phyloP scores from a whole-genome alignment of 2,329 filamentous ascomycete species.

The Colletotrichum gigasporum region DNA sequence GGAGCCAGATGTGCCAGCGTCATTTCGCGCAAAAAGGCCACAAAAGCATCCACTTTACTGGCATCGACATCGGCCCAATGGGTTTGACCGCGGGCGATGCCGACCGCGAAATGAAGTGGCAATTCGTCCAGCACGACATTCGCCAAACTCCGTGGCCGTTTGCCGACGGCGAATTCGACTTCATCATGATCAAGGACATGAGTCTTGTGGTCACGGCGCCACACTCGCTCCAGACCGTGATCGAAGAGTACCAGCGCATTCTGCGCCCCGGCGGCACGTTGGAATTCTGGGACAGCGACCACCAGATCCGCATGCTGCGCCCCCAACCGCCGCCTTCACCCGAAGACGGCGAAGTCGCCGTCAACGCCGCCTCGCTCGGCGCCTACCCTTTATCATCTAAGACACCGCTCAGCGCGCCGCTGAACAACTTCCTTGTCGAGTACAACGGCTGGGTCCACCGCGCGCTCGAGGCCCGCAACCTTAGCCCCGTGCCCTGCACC shows the following conservation, averaged over 20 bases:
- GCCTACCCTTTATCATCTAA: constrained; percentile 86
- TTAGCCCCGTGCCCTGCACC: constrained; percentile 82
- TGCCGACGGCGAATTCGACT: constrained; percentile 81
- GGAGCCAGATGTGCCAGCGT: constrained; percentile 88
- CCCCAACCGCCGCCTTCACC: constrained; percentile 74
- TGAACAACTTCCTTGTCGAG: constrained; percentile 84
- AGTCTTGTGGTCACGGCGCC: constrained; percentile 71
- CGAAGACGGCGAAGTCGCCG: constrained; percentile 6
- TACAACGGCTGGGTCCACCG: constrained; percentile 86
- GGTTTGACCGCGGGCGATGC: constrained; percentile 54
- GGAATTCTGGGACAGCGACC: constrained; percentile 91
- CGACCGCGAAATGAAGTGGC: constrained; percentile 83
- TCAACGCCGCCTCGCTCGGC: constrained; percentile 72
- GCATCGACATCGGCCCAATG: constrained; percentile 81
- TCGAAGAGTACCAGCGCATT: constrained; percentile 81
- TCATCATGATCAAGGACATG: constrained; percentile 89
- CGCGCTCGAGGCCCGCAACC: constrained; percentile 75
- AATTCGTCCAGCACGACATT: constrained; percentile 88
- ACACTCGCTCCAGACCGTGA: constrained; percentile 58
- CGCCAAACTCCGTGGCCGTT: constrained; percentile 81
- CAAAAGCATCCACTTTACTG: constrained; percentile 78
- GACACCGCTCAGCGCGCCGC: constrained; percentile 81
- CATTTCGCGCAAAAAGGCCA: constrained; percentile 77
- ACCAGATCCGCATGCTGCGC: constrained; percentile 82
- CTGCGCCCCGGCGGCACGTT: constrained; percentile 81